A percentile compares a stretch with the other conserved stretches of the same genome.
phyloP scores from a whole-genome alignment of 1,284 basidiomycete genomes.

The Trichosporon sp. region DNA sequence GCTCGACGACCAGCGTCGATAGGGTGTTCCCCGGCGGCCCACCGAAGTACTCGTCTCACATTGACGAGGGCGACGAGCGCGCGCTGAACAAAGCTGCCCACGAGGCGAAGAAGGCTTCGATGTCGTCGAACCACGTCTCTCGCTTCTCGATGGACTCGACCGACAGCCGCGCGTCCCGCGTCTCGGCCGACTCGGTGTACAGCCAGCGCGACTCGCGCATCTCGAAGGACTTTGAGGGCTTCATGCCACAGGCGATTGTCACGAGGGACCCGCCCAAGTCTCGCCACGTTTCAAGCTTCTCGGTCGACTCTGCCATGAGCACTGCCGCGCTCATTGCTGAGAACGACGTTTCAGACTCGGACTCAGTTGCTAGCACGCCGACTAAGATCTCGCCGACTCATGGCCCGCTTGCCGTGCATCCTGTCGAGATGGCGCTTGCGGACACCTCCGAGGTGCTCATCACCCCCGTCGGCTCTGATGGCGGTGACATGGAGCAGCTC shows the following conservation, averaged over 20 bases:
- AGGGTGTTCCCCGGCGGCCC: slow-evolving; percentile 1
- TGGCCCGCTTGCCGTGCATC: not conserved
- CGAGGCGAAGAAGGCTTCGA: not conserved
- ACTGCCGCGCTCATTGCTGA: slow-evolving; percentile 3
- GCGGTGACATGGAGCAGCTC: slow-evolving; percentile 6
- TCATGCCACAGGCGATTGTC: not conserved
- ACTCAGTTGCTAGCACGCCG: not conserved
- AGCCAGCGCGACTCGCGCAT: slow-evolving; percentile 9
- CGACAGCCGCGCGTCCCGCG: not conserved
- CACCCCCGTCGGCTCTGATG: slow-evolving; percentile 11
- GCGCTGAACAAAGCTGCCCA: not conserved
- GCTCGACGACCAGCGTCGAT: not conserved
- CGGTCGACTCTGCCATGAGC: slow-evolving; percentile 14
- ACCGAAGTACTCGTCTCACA: not conserved
- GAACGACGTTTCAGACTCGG: slow-evolving; percentile 5
- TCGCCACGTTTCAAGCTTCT: slow-evolving; percentile 15
- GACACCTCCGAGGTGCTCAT: slow-evolving; percentile 15
- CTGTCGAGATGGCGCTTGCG: slow-evolving; percentile 13
- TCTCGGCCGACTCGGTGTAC: not conserved
- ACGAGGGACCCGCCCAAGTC: not conserved
- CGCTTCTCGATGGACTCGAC: slow-evolving; percentile 5
- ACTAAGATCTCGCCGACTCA: not conserved
- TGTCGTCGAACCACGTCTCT: slow-evolving; percentile 4
- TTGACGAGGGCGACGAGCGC: slow-evolving; percentile 3
- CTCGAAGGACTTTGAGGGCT: not conserved